Evolutionary conservation across 306 rosid genomes (phyloP).

Genomic region (Pyrus pyrifolia): DNA sequence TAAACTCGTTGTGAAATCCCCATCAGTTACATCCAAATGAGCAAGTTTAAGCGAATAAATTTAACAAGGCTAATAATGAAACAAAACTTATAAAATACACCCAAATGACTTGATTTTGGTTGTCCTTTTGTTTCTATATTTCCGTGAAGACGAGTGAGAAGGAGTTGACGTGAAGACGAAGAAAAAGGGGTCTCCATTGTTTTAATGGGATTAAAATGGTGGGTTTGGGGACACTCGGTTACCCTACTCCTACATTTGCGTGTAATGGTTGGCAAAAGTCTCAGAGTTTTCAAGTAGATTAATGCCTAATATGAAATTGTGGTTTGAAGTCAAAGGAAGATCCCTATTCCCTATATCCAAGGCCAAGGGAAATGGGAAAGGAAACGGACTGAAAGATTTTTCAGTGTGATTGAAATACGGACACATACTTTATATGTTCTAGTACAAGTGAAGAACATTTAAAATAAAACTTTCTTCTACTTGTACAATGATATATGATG

Average conservation of each 20-base stretch:
- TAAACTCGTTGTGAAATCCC: too few species aligned
- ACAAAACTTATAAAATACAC: not conserved
- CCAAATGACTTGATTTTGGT: not conserved
- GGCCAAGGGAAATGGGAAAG: constrained; percentile 19
- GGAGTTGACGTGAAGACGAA: constrained; percentile 4
- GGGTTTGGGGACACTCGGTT: constrained; percentile 20
- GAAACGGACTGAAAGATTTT: not conserved
- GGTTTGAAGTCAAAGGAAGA: constrained; percentile 50
- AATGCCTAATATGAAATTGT: not conserved
- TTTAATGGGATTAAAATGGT: constrained; percentile 6
- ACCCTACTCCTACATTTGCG: constrained; percentile 43
- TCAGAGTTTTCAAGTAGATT: not conserved
- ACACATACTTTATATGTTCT: fast-evolving
- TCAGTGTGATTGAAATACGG: fast-evolving
- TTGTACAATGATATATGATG: too few species aligned
- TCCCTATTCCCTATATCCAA: constrained; percentile 44
- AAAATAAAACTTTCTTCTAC: fast-evolving
- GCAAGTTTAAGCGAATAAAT: too few species aligned
- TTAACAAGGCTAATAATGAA: too few species aligned
- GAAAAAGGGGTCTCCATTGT: not conserved
- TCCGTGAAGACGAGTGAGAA: not conserved
- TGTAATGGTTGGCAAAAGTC: constrained; percentile 18
- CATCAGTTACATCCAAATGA: not conserved
- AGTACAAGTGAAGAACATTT: fast-evolving
- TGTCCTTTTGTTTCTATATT: not conserved